phyloP scores from a whole-genome alignment of 2,329 filamentous ascomycete genomes.

The Simplicillium sp. region DNA sequence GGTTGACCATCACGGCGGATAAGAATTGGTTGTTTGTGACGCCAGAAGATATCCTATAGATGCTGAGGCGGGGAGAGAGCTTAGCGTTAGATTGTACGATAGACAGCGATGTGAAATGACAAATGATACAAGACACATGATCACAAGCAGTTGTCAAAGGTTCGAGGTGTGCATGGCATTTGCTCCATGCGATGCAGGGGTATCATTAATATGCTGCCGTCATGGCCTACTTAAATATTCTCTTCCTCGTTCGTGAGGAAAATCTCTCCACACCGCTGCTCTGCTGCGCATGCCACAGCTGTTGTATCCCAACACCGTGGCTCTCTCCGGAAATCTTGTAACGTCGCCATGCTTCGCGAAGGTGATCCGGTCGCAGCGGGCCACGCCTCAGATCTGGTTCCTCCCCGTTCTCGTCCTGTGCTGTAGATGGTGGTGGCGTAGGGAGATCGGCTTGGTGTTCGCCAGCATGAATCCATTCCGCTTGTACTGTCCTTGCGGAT shows the following conservation, averaged over 20 bases:
- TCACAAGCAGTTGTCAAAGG: no score
- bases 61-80: background rate
- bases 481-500: constrained; percentile 58
- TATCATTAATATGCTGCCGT: background rate
- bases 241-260: constrained; percentile 38
- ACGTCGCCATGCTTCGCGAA: constrained; percentile 62
- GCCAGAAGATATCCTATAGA: constrained; percentile 26
- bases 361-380: constrained; percentile 63
- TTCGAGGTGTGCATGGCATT: no score
- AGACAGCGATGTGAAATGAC: no score
- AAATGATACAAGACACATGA: no score
- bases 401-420: constrained; percentile 18
- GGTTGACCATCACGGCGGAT: constrained; percentile 27
- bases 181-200: no score
- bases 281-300: constrained; percentile 53
- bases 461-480: constrained; percentile 56
- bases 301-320: constrained; percentile 50
- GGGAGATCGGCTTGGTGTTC: constrained; percentile 48
- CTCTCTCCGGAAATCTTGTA: constrained; percentile 56
- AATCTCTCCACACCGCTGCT: constrained; percentile 52
- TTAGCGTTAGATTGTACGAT: no score
- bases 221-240: constrained; percentile 36
- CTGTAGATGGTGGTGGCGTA: constrained; percentile 25
- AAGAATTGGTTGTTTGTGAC: constrained; percentile 35
- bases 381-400: constrained; percentile 28